These are phyloP conservation scores for Candida parachauliodes DNA, from an alignment of 805 yeast genomes.

Conservation along the genomic window DNA sequence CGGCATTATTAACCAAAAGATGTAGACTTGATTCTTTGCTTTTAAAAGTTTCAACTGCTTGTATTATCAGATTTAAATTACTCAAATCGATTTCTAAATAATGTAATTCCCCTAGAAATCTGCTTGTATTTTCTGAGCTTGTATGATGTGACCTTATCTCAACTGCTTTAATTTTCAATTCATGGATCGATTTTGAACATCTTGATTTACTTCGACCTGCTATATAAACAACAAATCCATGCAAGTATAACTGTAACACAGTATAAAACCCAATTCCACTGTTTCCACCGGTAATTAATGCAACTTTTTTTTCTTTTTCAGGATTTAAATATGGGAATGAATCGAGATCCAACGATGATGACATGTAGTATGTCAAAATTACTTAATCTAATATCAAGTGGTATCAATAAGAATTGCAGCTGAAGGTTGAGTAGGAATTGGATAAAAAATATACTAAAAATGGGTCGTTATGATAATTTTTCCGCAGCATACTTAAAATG, in stretches of 20 bases:
- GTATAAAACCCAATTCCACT: constrained; percentile 80
- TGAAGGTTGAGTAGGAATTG: too few relatives aligned
- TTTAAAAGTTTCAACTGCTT: constrained; percentile 46
- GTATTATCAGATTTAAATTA: constrained; percentile 27
- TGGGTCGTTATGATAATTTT: too few relatives aligned
- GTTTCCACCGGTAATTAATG: constrained; percentile 77
- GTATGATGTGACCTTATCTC: constrained; percentile 20
- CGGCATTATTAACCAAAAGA: constrained; percentile 72
- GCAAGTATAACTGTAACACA: constrained; percentile 69
- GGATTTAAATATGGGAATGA: constrained; percentile 63
- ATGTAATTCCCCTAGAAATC: constrained; percentile 33
- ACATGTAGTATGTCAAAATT: constrained; percentile 3
- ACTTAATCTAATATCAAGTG: too few relatives aligned
- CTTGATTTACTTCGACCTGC: constrained; percentile 64
- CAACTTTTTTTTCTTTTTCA: constrained; percentile 50
- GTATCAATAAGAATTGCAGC: too few relatives aligned
- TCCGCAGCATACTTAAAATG: too few relatives aligned
- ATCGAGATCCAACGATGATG: constrained; percentile 17
- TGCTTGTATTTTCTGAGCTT: constrained; percentile 14
- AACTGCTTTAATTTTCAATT: constrained; percentile 53
- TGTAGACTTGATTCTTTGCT: constrained; percentile 50
- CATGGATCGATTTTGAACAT: constrained; percentile 54
- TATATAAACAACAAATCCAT: constrained; percentile 72
- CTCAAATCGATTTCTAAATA: constrained; percentile 37
- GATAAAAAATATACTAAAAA: too few relatives aligned